These are phyloP conservation scores for Ambrosia artemisiifolia DNA, from an alignment of 129 eudicot species.

Conservation along the genomic window DNA sequence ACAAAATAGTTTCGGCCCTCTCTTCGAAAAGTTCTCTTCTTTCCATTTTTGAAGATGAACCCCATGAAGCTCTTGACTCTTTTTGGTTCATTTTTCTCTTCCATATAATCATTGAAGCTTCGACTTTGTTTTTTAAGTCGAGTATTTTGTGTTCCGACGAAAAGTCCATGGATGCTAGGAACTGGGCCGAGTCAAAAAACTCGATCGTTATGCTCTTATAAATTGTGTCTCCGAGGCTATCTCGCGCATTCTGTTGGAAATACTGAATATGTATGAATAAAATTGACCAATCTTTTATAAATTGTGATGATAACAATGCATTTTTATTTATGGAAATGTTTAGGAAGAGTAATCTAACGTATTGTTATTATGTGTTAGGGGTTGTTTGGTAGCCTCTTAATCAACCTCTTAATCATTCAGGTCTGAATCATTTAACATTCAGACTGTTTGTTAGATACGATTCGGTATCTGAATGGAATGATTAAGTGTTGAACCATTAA, in stretches of 20 bases:
- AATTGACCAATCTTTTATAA: not conserved
- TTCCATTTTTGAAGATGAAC: constrained; percentile 62
- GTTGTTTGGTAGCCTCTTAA: too few species aligned
- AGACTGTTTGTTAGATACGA: too few species aligned
- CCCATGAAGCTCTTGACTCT: constrained; percentile 66
- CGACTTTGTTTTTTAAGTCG: constrained; percentile 79
- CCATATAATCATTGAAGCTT: constrained; percentile 90
- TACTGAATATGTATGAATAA: not conserved
- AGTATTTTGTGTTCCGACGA: constrained; percentile 71
- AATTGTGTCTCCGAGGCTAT: constrained; percentile 63
- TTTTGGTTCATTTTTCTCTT: constrained; percentile 71
- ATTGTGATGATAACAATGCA: not conserved
- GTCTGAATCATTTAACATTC: too few species aligned
- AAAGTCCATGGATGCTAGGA: constrained; percentile 64
- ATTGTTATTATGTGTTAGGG: not conserved
- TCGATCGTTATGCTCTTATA: constrained; percentile 76
- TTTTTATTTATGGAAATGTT: too few species aligned
- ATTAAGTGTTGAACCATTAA: too few species aligned
- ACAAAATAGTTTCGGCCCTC: constrained; percentile 74
- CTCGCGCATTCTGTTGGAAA: constrained; percentile 55
- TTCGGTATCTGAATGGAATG: too few species aligned
- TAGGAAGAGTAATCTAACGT: not conserved
- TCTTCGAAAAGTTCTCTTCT: constrained; percentile 86
- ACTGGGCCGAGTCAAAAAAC: constrained; percentile 62
- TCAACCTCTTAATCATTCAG: too few species aligned